Base-by-base conservation (phyloP, 768 basidiomycete genomes). In the Mycena leptocephala region DNA sequence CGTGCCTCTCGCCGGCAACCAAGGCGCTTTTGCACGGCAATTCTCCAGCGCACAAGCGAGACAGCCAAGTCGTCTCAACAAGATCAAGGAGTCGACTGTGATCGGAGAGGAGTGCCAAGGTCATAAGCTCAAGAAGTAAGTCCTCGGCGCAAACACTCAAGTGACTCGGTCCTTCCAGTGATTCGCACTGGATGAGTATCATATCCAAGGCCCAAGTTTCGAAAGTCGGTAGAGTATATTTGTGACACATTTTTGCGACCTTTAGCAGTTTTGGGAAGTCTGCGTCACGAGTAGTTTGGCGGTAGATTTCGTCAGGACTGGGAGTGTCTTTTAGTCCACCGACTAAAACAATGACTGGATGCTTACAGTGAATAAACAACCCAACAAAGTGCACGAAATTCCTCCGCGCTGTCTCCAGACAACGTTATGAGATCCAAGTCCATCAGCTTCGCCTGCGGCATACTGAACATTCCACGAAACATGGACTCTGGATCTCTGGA, bases 311-410 rank as follows among this genome's bases (percentile, higher is more conserved):
- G 22, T 46, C 16, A 10, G 73, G 73, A 20, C 73, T 74, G 37
- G 28, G 30, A 26, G 16, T 7, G 18, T 20, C 24, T 32, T 28
- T 32, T n/a, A 62, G n/a, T 35, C 3, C 3, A 3, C 1, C 30
- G 24, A 8, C 18, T n/a, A n/a, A n/a, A n/a, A n/a, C n/a, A n/a
- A n/a, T n/a, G n/a, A n/a, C n/a, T n/a, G n/a, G n/a, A n/a, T n/a
- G 32, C 70, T 71, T 39, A 71, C 70, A 63, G 41, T 14, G 70
- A 59, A n/a, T 71, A 71, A 3, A 71, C 20, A 7, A 30, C 70
- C 70, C 70, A 71, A 62, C 70, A 70, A 46, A 70, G 55, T 32
- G 68, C 55, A 30, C 64, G 64, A 14, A 66, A 66, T 24, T 66
- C 64, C 1, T 63, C 39, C 41, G 46, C 64, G 11, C 46, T 66